Percentiles rank a stretch among this genome's conserved stretches.
phyloP scores from a whole-genome alignment of 306 rosid species.

The Cucumis sativus region DNA sequence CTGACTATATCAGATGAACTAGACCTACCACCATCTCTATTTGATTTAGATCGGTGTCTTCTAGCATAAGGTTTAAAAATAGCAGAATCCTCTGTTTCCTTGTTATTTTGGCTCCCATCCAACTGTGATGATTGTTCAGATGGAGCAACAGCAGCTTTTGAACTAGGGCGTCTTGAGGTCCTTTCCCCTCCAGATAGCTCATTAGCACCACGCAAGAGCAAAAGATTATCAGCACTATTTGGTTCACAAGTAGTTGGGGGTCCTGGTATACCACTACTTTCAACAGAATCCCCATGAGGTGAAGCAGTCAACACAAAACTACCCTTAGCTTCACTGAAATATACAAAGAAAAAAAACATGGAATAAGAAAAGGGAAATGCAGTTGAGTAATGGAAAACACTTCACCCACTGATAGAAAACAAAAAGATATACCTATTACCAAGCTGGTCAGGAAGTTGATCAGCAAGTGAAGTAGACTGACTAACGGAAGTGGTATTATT shows the following conservation, averaged over 20 bases:
- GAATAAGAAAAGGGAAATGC: neutral
- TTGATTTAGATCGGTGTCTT: conserved; percentile 81
- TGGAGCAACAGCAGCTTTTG: conserved; percentile 46
- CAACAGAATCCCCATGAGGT: conserved; percentile 96
- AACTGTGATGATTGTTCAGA: conserved; percentile 84
- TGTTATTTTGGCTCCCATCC: conserved; percentile 70
- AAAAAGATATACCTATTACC: conserved; percentile 58
- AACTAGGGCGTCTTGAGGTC: conserved; percentile 43
- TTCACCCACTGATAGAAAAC: conserved; percentile 8
- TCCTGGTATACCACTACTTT: conserved; percentile 91
- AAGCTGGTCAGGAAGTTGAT: conserved; percentile 85
- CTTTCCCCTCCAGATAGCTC: conserved; percentile 57
- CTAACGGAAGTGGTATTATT: conserved; percentile 83
- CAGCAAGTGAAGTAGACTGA: conserved; percentile 90
- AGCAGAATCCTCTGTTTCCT: conserved; percentile 90
- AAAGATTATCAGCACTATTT: conserved; percentile 90
- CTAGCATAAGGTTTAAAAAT: conserved; percentile 93
- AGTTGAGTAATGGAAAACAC: conserved; percentile 4
- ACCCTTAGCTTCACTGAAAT: conserved; percentile 87
- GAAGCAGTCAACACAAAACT: conserved; percentile 96
- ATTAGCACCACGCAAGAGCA: conserved; percentile 67
- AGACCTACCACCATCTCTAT: conserved; percentile 56
- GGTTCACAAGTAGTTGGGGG: conserved; percentile 71
- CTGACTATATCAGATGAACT: conserved; percentile 24
- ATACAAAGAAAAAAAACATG: conserved; percentile 11